Conservation (phyloP, 2,329 filamentous ascomycete genomes). For the Trichoderma sp. region DNA sequence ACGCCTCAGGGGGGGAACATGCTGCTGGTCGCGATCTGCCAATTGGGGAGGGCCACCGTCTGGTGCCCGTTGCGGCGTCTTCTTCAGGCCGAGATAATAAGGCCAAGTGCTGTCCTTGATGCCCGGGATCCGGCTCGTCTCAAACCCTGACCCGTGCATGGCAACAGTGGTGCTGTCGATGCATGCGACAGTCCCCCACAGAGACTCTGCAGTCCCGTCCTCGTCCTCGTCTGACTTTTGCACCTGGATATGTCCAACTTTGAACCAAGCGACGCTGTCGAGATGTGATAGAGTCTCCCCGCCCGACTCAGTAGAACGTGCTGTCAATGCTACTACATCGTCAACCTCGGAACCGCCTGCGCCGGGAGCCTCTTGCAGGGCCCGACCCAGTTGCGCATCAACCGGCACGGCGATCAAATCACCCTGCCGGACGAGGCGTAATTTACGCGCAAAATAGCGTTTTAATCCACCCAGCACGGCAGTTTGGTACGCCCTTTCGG, state of each 20-base stretch:
- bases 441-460: constrained; percentile 78
- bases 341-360: constrained; percentile 66
- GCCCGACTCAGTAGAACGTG: constrained; percentile 30
- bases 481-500: constrained; percentile 79
- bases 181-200: constrained; percentile 82
- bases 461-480: constrained; percentile 85
- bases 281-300: constrained; percentile 33
- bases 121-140: constrained; percentile 75
- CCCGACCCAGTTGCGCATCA: constrained; percentile 78
- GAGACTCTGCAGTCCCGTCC: constrained; percentile 61
- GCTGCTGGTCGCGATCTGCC: constrained; percentile 46
- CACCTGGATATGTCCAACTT: constrained; percentile 69
- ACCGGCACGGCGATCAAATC: constrained; percentile 88
- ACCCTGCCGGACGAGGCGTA: constrained; percentile 77
- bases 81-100: constrained; percentile 80
- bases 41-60: constrained; percentile 41
- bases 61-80: constrained; percentile 49
- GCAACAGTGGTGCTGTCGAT: constrained; percentile 84
- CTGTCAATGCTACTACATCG: constrained; percentile 59
- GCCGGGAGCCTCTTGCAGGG: constrained; percentile 68
- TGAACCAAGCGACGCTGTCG: constrained; percentile 85
- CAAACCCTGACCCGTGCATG: constrained; percentile 87
- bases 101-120: constrained; percentile 77
- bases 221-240: constrained; percentile 52
- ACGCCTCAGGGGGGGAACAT: constrained; percentile 60